Conservation (phyloP, 2,329 filamentous ascomycete genomes). For the Parascedosporium putredinis region DNA sequence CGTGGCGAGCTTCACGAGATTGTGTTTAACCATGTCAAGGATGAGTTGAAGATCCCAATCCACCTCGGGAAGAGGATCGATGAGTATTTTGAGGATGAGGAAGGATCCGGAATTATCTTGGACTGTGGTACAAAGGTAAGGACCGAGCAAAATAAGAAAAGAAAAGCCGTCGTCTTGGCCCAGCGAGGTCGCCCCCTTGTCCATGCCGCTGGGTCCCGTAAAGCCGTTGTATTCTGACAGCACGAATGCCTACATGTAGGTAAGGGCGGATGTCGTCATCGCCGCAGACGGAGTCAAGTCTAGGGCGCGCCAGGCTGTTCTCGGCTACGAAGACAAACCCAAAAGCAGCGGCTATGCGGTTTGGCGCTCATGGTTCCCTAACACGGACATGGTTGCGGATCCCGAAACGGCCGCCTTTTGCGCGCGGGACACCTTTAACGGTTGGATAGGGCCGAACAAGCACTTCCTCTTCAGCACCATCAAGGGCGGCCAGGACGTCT, state of each 20-base stretch:
- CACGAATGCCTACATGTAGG: no score
- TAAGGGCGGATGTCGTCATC: slow-evolving; percentile 39
- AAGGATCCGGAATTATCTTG: slow-evolving; percentile 38
- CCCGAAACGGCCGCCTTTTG: slow-evolving; percentile 43
- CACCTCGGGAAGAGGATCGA: slow-evolving; percentile 39
- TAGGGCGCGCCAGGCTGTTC: slow-evolving; percentile 37
- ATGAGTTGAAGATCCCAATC: slow-evolving; percentile 44
- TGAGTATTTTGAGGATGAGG: slow-evolving; percentile 44
- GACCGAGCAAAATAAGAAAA: not conserved
- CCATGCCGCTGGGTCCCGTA: no score
- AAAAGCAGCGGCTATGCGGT: slow-evolving; percentile 41
- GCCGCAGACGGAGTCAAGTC: slow-evolving; percentile 45
- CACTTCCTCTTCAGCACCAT: slow-evolving; percentile 48
- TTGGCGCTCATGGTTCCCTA: slow-evolving; percentile 41
- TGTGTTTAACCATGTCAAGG: slow-evolving; percentile 45
- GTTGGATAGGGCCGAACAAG: slow-evolving; percentile 46
- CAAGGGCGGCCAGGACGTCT: slow-evolving; percentile 43
- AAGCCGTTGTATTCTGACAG: no score
- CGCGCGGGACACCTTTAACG: slow-evolving; percentile 46
- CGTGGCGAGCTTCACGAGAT: slow-evolving; percentile 49
- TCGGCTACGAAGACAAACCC: slow-evolving; percentile 39
- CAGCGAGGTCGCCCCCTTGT: no score
- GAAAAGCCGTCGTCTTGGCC: no score
- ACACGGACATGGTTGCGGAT: slow-evolving; percentile 40
- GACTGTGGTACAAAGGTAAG: slow-evolving; percentile 33